These are phyloP conservation scores for Tetrapyrgos nigripes DNA, from an alignment of 1,284 basidiomycete genomes.

Conservation along the genomic window DNA sequence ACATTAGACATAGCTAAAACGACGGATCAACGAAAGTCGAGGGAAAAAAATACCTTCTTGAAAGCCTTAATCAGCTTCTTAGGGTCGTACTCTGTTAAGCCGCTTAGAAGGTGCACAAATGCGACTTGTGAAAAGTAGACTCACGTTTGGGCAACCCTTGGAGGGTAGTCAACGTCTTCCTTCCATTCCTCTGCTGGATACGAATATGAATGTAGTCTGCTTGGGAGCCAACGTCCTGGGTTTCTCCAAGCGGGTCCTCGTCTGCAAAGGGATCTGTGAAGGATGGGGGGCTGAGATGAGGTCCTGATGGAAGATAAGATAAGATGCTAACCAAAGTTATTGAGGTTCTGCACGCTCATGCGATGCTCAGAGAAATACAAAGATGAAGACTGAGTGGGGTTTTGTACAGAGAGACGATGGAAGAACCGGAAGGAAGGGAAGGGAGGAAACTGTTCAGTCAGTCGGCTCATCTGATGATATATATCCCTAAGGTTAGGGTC, in stretches of 20 bases:
- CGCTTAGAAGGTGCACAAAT: slow-evolving; percentile 18
- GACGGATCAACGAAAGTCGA: neutral
- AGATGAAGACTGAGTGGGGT: slow-evolving; percentile 52
- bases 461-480: neutral
- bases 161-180: slow-evolving; percentile 98
- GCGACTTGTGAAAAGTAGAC: slow-evolving; percentile 32
- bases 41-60: slow-evolving; percentile 79
- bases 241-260: slow-evolving; percentile 80
- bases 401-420: slow-evolving; percentile 24
- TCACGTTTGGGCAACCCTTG: slow-evolving; percentile 94
- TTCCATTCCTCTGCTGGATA: slow-evolving; percentile 99
- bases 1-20: neutral
- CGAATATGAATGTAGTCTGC: slow-evolving; percentile 94
- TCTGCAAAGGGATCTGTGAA: slow-evolving; percentile 91
- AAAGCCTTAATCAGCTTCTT: slow-evolving; percentile 99
- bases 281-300: slow-evolving; percentile 17
- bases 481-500: neutral
- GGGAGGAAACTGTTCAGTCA: neutral
- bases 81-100: slow-evolving; percentile 86
- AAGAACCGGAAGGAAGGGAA: slow-evolving; percentile 31
- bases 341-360: slow-evolving; percentile 93
- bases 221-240: slow-evolving; percentile 82
- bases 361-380: slow-evolving; percentile 58
- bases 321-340: slow-evolving; percentile 68
- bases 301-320: slow-evolving; percentile 32